phyloP scores from a whole-genome alignment of 2,329 filamentous ascomycete genomes.

The Aspergillus sp. region DNA sequence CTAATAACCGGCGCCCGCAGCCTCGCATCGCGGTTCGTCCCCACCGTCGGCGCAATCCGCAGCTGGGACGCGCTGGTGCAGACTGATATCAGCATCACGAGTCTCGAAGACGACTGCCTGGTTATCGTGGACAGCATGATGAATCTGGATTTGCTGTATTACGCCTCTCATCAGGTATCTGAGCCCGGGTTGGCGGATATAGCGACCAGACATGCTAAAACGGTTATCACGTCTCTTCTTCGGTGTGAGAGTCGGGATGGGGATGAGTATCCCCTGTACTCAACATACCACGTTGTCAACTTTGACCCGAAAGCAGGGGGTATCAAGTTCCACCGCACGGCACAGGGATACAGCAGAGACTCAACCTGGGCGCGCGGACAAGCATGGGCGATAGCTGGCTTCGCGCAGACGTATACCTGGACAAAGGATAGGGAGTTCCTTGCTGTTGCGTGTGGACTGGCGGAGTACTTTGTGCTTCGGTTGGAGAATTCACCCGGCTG shows the following conservation, averaged over 20 bases:
- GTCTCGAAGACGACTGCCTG: slow-evolving; percentile 6
- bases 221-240: slow-evolving; percentile 12
- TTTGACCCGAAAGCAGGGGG: slow-evolving; percentile 12
- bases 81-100: neutral
- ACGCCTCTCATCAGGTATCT: slow-evolving; percentile 31
- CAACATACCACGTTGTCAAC: slow-evolving; percentile 23
- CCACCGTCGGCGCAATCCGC: slow-evolving; percentile 41
- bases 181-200: slow-evolving; percentile 28
- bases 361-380: slow-evolving; percentile 28
- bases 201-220: slow-evolving; percentile 19
- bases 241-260: neutral
- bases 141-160: slow-evolving; percentile 41
- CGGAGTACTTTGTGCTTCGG: slow-evolving; percentile 20
- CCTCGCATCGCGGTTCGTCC: slow-evolving; percentile 35
- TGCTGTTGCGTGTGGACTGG: slow-evolving; percentile 12
- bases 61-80: slow-evolving; percentile 22
- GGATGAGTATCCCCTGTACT: neutral
- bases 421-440: slow-evolving; percentile 25
- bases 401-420: slow-evolving; percentile 44
- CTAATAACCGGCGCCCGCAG: slow-evolving; percentile 19
- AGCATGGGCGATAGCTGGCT: slow-evolving; percentile 29
- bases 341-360: slow-evolving; percentile 22
- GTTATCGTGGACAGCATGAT: slow-evolving; percentile 15
- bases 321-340: slow-evolving; percentile 21
- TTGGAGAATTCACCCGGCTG: slow-evolving; percentile 8